Base-by-base conservation (phyloP, 2,329 filamentous ascomycete species). In the Paecilomyces formosus region DNA sequence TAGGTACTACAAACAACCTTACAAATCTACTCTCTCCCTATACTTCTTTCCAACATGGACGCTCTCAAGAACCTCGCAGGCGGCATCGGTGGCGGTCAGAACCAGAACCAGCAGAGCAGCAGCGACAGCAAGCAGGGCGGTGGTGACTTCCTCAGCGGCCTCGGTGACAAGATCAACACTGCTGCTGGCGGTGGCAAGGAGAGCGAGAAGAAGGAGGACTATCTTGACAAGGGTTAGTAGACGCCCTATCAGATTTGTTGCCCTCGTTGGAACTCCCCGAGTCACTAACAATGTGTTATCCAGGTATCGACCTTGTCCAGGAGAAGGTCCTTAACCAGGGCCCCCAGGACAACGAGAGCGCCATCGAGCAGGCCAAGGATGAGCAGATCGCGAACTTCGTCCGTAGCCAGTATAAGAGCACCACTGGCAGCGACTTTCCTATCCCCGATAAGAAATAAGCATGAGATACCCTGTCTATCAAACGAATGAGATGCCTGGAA, bases 331-430 rank as follows among this genome's bases (percentile, higher is more conserved):
- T 94, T 15, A 85, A 85, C 39, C 78, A 85, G 64, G 90, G 90
- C 18, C 69, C 82, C 53, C 90, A 94, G 77, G 78, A 82, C 76
- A 89, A 90, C 70, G 88, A 88, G 74, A 80, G 74, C 55, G 90
- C 90, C 4, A 70, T 85, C 21, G 90, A 95, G 76, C 90, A 95
- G 76, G 88, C 87, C 66, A 92, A 93, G 78, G 90, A 94, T n/a
- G 50, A 52, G 21, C 22, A 24, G 13, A 52, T 52, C 6, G 7
- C 50, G 9, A 11, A 52, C 50, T 74, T 70, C 26, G 58, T 74
- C 1, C 65, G 66, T 56, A 65, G 70, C 9, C 68, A 66, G 55
- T 64, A 73, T 55, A 65, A 61, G 60, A 73, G 68, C 22, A 63
- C 59, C 3, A 13, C 50, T 12, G 50, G 50, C 12, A 52, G 15